Evolutionary conservation across 306 rosid species (phyloP), one percentile per base, ranked within the genome.

Genomic region (Quercus engelmannii): DNA sequence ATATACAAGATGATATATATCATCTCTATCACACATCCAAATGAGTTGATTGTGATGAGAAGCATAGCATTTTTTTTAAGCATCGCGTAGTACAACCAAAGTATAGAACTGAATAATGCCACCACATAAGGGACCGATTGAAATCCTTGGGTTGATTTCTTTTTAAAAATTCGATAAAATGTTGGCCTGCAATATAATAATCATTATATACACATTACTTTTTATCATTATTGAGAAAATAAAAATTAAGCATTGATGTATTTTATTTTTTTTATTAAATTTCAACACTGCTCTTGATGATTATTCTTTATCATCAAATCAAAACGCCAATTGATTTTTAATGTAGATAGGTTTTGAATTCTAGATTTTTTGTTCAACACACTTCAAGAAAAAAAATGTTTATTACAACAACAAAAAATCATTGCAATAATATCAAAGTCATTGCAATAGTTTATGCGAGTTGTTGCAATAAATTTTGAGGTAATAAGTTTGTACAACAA

Each of bases 91-190:
- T 86, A 89, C 6, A 90, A 41, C 99, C 97, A 96, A 0, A 96
- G 87, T 89, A 92, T 85, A 1, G 96, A 81, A 49, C 99, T 96
- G 81, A 96, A 90, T 62, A 96, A 6, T 5, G 98, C 93, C 52
- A 90, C 98, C 75, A 96, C 57, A 80, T 96, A 96, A 0, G 98
- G 98, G 41, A 96, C 72, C 6, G 98, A 88, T 13, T 93, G 98
- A 81, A 96, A 96, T 0, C 87, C 92, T 73, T 91, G 91, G 0
- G 98, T 91, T 5, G 99, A 86, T 88, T 91, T 96, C 80, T 90
- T 93, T 69, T 74, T 87, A 85, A 78, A 90, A 81, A 96, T 85
- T 70, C 91, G 78, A 56, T 84, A 88, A 83, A 96, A 96, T 20
- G 99, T 96, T 6, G 94, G 78, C 76, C 98, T 95, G 88, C 80